Conservation (phyloP, 768 basidiomycete genomes). For the Tylopilus intermedius region DNA sequence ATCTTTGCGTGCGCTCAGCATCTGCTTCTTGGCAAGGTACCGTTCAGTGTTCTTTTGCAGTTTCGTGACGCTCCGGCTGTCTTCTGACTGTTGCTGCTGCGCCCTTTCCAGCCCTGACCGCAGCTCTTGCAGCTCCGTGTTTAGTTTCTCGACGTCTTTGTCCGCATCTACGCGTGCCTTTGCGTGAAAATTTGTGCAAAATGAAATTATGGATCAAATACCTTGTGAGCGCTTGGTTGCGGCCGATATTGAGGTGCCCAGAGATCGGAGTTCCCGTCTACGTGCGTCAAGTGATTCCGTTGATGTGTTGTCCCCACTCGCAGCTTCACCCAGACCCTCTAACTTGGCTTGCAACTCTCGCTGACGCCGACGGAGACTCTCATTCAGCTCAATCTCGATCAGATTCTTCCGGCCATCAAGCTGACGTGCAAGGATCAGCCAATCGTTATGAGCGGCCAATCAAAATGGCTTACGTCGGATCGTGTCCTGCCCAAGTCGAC, state of each 20-base stretch:
- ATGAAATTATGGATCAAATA: slow-evolving; percentile 16
- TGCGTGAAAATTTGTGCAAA: neutral
- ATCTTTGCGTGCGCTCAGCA: slow-evolving; percentile 78
- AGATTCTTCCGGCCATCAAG: slow-evolving; percentile 72
- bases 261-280: slow-evolving; percentile 59
- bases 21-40: slow-evolving; percentile 87
- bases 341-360: slow-evolving; percentile 76
- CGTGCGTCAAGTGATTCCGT: slow-evolving; percentile 65
- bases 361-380: slow-evolving; percentile 73
- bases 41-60: slow-evolving; percentile 95
- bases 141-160: slow-evolving; percentile 62
- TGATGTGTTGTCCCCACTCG: slow-evolving; percentile 51
- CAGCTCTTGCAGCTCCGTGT: slow-evolving; percentile 61
- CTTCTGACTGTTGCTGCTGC: slow-evolving; percentile 81
- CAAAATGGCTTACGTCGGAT: slow-evolving; percentile 53
- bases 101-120: slow-evolving; percentile 62
- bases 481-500: slow-evolving; percentile 63
- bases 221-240: slow-evolving; percentile 62
- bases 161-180: slow-evolving; percentile 50
- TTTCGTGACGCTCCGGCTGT: slow-evolving; percentile 78
- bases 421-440: slow-evolving; percentile 8
- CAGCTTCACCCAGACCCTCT: slow-evolving; percentile 66
- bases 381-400: slow-evolving; percentile 89
- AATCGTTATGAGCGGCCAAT: neutral
- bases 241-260: slow-evolving; percentile 62